Conservation (phyloP, 805 yeast species). For the Cyberlindnera nakhonratchasimensis region DNA sequence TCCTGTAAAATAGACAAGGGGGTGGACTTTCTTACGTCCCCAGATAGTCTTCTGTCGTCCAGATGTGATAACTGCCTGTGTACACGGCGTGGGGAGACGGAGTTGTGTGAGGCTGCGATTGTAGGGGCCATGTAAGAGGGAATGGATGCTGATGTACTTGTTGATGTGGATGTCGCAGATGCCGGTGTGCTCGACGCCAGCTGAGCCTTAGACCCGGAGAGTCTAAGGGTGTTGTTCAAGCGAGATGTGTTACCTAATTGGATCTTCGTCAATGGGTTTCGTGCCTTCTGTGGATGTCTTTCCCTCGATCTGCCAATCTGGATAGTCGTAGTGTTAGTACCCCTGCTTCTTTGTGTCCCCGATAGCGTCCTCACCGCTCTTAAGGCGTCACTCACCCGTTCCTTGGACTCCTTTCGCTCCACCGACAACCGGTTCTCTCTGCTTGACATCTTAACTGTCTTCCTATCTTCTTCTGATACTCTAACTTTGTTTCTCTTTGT, state of each 20-base stretch:
- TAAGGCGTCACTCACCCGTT: slow-evolving; percentile 15
- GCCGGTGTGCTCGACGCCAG: no score
- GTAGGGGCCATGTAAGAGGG: slow-evolving; percentile 32
- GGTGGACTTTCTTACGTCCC: slow-evolving; percentile 18
- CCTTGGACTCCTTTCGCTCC: slow-evolving; percentile 8
- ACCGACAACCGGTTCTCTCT: slow-evolving; percentile 11
- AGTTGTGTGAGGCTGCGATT: slow-evolving; percentile 25
- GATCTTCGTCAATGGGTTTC: slow-evolving; percentile 29
- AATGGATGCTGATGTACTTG: background rate
- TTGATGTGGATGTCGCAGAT: no score
- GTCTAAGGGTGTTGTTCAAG: slow-evolving; percentile 12
- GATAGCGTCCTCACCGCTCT: no score
- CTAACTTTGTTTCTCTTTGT: no score
- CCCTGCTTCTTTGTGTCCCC: background rate
- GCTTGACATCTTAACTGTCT: background rate
- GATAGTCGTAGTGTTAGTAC: background rate
- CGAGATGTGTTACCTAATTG: slow-evolving; percentile 20
- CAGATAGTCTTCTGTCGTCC: slow-evolving; percentile 5
- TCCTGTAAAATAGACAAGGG: slow-evolving; percentile 27
- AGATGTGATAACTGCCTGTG: slow-evolving; percentile 13
- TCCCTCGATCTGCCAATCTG: slow-evolving; percentile 15
- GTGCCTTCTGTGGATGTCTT: slow-evolving; percentile 7
- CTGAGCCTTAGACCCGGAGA: slow-evolving; percentile 14
- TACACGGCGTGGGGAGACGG: slow-evolving; percentile 22
- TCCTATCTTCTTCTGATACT: no score